Evolutionary conservation across 108 stramenopile genomes (phyloP), one percentile per base, ranked within the genome.

Genomic region (Chaetoceros muelleri): DNA sequence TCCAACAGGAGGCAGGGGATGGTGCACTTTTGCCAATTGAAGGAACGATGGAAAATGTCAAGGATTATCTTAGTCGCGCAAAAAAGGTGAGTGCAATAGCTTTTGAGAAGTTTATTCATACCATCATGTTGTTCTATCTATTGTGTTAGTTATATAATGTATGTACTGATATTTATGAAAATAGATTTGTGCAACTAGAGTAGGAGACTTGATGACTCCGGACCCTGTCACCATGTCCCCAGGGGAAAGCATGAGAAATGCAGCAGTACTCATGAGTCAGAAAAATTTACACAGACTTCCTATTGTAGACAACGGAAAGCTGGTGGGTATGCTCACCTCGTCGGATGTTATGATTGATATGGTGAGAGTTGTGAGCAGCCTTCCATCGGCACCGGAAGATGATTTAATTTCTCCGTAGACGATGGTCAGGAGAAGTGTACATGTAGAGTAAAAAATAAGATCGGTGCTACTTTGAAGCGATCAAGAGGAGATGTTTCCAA

Each of bases 341-440:
- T 50, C 64, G 0, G 70, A 71, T 57, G 70, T 71, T 16, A 71
- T 71, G 70, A 55, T 34, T 45, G 57, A 71, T 60, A 49, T 71
- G 25, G n/a, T 66, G 17, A 21, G 46, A 5, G 46, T 46, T 22
- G 57, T 58, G 3, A 44, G 53, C 5, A 30, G n/a, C n/a, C n/a
- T n/a, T n/a, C n/a, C n/a, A n/a, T n/a, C n/a, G n/a, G n/a, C n/a
- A n/a, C n/a, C n/a, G n/a, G n/a, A n/a, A n/a, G n/a, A n/a, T n/a
- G n/a, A n/a, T n/a, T n/a, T n/a, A n/a, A n/a, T n/a, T n/a, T n/a
- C n/a, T n/a, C n/a, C n/a, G n/a, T n/a, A n/a, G n/a, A n/a, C n/a
- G n/a, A n/a, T n/a, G n/a, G n/a, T n/a, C n/a, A n/a, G n/a, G n/a
- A n/a, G n/a, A n/a, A n/a, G n/a, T n/a, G n/a, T n/a, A n/a, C n/a